Conservation (phyloP, 768 basidiomycete species). For the Psilocybe sp. region DNA sequence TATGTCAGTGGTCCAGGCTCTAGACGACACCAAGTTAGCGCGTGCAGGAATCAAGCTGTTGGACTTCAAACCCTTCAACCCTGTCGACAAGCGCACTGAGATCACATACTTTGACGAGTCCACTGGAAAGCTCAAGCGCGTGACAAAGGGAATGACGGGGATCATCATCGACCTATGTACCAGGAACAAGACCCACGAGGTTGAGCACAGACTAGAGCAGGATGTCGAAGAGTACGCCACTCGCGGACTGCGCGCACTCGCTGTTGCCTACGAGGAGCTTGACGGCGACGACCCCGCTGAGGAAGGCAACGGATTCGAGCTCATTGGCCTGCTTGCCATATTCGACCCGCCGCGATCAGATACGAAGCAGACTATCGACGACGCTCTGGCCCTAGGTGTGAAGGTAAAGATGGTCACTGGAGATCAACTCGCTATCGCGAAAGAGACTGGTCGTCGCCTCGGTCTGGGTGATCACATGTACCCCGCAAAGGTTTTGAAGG, state of each 20-base stretch:
- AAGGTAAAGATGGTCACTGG: slow-evolving; percentile 99
- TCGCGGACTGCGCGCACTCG: slow-evolving; percentile 96
- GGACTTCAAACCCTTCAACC: slow-evolving; percentile 99
- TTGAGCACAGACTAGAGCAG: slow-evolving; percentile 87
- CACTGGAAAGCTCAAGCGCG: slow-evolving; percentile 92
- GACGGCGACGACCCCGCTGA: slow-evolving; percentile 78
- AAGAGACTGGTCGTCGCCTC: slow-evolving; percentile 98
- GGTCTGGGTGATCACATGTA: slow-evolving; percentile 99
- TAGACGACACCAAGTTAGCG: slow-evolving; percentile 68
- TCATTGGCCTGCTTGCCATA: slow-evolving; percentile 96
- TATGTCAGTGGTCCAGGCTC: slow-evolving; percentile 76
- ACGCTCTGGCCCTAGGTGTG: slow-evolving; percentile 93
- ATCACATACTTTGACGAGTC: slow-evolving; percentile 95
- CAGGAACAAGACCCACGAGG: slow-evolving; percentile 91
- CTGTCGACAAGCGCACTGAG: slow-evolving; percentile 98
- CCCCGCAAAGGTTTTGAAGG: slow-evolving; percentile 95
- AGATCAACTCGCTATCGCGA: slow-evolving; percentile 98
- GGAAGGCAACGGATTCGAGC: slow-evolving; percentile 95
- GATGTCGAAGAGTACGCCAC: slow-evolving; percentile 95
- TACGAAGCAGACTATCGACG: slow-evolving; percentile 99
- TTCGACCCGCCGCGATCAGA: slow-evolving; percentile 97
- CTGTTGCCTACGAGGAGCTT: slow-evolving; percentile 93
- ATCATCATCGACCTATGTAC: slow-evolving; percentile 96
- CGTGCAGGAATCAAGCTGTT: slow-evolving; percentile 92
- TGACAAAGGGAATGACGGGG: slow-evolving; percentile 99